Base-by-base conservation (phyloP, 2,329 filamentous ascomycete species). In the Lasiodiplodia theobromae region DNA sequence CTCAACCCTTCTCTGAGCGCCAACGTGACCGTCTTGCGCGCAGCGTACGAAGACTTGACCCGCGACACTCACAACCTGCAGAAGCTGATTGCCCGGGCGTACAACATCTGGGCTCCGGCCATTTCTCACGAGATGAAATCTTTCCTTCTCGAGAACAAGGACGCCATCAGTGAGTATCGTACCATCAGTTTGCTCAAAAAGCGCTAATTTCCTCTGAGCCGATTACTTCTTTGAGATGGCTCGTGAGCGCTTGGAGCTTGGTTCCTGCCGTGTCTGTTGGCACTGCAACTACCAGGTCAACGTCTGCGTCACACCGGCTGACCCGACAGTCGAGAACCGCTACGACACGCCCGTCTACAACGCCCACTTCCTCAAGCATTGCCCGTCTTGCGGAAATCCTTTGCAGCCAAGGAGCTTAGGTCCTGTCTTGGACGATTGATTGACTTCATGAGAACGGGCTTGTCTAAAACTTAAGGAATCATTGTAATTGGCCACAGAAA, bases 191-290 rank as follows among this genome's bases (percentile, higher is more conserved):
- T 18, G 5, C 6, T 23, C 1, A 37, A 31, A 38, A 37, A 1
- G 21, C n/a, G 31, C 25, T 57, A 38, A 54, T 18, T 21, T 31
- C n/a, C 18, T 38, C 18, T 18, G 34, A 58, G 56, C 37, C n/a
- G 56, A 58, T 37, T 58, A 38, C 56, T 44, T 58, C 56, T 58
- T 58, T 21, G 37, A 40, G 18, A 58, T 58, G 56, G 56, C 56
- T 11, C 37, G 23, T 25, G 34, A 58, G 31, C 34, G 37, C 37
- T 21, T 40, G n/a, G 56, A 58, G 21, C 34, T 58, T 10, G 56
- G 34, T n/a, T 58, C 56, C 14, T 11, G 34, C n/a, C 56, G 56
- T 31, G 14, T 58, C 21, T 58, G 56, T 37, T 58, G 56, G 56
- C 56, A 58, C 23, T 58, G 56, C 56, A 44, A 58, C 34, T 58